Conservation (phyloP, 2,329 filamentous ascomycete species). For the Colletotrichum shisoi region DNA sequence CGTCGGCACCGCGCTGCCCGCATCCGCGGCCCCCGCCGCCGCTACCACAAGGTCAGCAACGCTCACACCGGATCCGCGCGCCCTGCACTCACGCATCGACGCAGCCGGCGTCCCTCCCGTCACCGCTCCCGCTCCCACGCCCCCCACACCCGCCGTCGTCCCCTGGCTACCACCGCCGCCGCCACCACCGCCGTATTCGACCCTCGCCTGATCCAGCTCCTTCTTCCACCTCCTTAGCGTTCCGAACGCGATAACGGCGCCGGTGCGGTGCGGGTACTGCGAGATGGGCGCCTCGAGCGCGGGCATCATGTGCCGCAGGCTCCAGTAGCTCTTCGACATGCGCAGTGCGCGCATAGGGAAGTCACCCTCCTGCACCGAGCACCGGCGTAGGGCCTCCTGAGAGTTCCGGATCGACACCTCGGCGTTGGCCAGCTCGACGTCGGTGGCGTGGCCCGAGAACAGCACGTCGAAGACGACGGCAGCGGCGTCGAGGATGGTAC, state of each 20-base stretch:
- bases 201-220: constrained; percentile 49
- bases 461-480: constrained; percentile 50
- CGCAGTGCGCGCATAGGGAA: constrained; percentile 55
- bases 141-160: background rate
- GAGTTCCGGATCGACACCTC: constrained; percentile 36
- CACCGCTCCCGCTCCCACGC: constrained; percentile 29
- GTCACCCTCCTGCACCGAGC: constrained; percentile 59
- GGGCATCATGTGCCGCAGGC: constrained; percentile 50
- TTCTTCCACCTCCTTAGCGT: constrained; percentile 59
- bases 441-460: constrained; percentile 45
- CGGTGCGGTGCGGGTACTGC: constrained; percentile 56
- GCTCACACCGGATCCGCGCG: constrained; percentile 20
- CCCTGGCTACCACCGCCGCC: background rate
- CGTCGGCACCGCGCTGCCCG: constrained; percentile 18
- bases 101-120: constrained; percentile 27
- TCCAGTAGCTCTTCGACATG: constrained; percentile 61
- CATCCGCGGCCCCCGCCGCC: constrained; percentile 26
- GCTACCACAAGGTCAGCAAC: constrained; percentile 35
- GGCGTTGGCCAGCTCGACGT: constrained; percentile 36
- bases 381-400: constrained; percentile 49
- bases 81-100: constrained; percentile 34
- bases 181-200: constrained; percentile 3
- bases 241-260: constrained; percentile 59
- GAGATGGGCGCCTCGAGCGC: constrained; percentile 52
- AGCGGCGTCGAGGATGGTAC: constrained; percentile 55